phyloP scores from a whole-genome alignment of 2,329 filamentous ascomycete genomes.

The Hymenotorrendiella dingleyae region DNA sequence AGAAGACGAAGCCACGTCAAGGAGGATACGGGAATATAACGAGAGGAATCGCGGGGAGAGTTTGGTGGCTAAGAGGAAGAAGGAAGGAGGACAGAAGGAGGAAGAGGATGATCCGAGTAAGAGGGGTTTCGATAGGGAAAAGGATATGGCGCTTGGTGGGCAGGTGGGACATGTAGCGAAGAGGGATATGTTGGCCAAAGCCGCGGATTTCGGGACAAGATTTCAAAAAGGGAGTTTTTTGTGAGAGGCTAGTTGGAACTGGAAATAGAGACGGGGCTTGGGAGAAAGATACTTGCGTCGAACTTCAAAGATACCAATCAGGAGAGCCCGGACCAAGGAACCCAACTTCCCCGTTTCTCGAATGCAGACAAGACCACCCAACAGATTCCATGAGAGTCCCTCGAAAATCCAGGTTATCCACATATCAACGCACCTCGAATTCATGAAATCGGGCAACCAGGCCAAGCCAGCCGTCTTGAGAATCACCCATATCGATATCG shows the following conservation, averaged over 20 bases:
- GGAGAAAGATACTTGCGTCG: no score
- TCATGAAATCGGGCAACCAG: no score
- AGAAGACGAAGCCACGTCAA: slow-evolving; percentile 39
- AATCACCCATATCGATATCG: no score
- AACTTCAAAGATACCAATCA: not conserved
- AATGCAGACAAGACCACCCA: no score
- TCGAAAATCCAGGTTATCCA: no score
- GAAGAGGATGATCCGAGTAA: slow-evolving; percentile 89
- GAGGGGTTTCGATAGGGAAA: slow-evolving; percentile 82
- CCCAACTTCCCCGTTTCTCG: no score
- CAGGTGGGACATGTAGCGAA: slow-evolving; percentile 68
- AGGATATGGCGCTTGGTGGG: slow-evolving; percentile 78
- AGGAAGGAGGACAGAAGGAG: slow-evolving; percentile 36
- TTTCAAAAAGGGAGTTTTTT: slow-evolving; percentile 44
- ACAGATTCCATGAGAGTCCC: no score
- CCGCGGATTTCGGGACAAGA: slow-evolving; percentile 63
- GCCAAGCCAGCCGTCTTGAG: no score
- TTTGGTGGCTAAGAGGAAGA: slow-evolving; percentile 44
- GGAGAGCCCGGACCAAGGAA: no score
- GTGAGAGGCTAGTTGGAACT: no score
- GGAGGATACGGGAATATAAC: slow-evolving; percentile 52
- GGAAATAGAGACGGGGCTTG: no score
- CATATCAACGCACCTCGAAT: no score
- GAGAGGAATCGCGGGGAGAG: slow-evolving; percentile 49
- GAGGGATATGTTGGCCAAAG: slow-evolving; percentile 71